Conservation (phyloP, 371 early-diverging fungal species). For the Parasitella parasitica region DNA sequence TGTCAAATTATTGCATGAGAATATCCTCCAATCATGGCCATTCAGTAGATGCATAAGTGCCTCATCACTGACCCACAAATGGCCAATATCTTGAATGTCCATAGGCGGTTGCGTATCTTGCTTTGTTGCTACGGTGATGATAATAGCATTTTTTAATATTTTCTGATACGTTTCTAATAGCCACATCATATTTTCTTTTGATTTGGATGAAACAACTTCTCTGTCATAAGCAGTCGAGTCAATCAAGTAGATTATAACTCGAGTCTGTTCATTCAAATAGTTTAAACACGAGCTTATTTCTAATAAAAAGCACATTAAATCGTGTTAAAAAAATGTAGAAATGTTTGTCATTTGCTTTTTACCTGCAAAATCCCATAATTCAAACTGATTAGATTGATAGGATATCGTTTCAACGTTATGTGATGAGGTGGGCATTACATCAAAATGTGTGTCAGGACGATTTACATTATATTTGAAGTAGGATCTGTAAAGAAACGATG, state of each 20-base stretch:
- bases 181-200: constrained; percentile 28
- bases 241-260: constrained; percentile 31
- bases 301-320: not conserved
- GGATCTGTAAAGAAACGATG: constrained; percentile 35
- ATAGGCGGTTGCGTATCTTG: constrained; percentile 15
- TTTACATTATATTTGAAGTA: constrained; percentile 31
- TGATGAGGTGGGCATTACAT: constrained; percentile 30
- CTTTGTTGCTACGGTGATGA: constrained; percentile 38
- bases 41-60: constrained; percentile 14
- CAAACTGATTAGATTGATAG: constrained; percentile 18
- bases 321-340: not conserved
- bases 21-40: constrained; percentile 40
- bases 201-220: constrained; percentile 17
- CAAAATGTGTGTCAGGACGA: constrained; percentile 31
- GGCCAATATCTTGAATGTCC: constrained; percentile 38
- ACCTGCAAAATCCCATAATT: constrained; percentile 44
- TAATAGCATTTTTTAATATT: constrained; percentile 24
- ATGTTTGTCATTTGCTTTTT: not conserved
- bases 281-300: constrained; percentile 27
- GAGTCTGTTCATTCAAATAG: constrained; percentile 24
- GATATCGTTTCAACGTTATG: constrained; percentile 37
- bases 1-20: constrained; percentile 26
- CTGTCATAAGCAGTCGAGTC: constrained; percentile 23
- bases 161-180: constrained; percentile 20
- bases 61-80: constrained; percentile 28